Evolutionary conservation across 179 eudicot genomes (phyloP).

Genomic region (Silene vulgaris): DNA sequence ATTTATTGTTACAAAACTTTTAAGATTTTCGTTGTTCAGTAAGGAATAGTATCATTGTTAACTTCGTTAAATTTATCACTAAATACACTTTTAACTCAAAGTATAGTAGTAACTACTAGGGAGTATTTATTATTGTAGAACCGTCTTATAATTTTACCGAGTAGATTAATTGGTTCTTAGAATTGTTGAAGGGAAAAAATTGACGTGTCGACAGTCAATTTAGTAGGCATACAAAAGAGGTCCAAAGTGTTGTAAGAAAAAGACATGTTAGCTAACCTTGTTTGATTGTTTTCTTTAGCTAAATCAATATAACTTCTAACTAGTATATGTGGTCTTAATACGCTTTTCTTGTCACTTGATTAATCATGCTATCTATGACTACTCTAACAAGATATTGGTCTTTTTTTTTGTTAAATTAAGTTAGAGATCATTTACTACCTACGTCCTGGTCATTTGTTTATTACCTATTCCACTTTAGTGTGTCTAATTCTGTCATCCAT

Average conservation of each 20-base stretch:
- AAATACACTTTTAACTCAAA: no score
- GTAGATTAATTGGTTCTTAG: neutral
- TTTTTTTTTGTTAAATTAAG: neutral
- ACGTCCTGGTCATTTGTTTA: no score
- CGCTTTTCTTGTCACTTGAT: constrained; percentile 28
- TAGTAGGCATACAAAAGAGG: constrained; percentile 10
- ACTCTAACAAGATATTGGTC: constrained; percentile 19
- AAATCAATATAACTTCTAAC: constrained; percentile 2
- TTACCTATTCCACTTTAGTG: no score
- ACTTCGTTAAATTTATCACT: no score
- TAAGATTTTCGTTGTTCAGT: no score
- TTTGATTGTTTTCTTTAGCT: constrained; percentile 3
- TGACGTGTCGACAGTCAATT: constrained; percentile 19
- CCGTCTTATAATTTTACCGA: no score
- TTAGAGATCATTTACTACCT: no score
- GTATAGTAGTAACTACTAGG: no score
- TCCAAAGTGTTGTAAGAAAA: constrained; percentile 22
- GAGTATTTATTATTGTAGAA: no score
- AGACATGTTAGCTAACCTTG: constrained; percentile 27
- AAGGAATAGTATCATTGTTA: no score
- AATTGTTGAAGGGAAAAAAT: neutral
- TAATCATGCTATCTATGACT: constrained; percentile 28
- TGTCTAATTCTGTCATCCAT: no score
- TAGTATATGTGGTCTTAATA: constrained; percentile 4
- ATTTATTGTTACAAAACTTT: no score